Base-by-base conservation (phyloP, 2,329 filamentous ascomycete species). In the Gnomoniopsis sp. region DNA sequence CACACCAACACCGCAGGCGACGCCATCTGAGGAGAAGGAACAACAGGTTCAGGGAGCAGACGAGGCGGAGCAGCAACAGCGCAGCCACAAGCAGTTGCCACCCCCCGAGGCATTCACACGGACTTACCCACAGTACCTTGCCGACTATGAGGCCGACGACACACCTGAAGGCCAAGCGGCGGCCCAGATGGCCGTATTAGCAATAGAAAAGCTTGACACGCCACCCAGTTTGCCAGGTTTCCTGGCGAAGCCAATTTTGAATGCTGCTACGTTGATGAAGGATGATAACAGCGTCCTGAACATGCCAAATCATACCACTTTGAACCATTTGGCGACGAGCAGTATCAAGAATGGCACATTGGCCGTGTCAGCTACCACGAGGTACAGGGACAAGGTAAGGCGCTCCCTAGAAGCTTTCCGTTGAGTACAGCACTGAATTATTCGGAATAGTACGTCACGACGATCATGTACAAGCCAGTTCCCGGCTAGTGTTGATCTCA, bases 301-400 rank as follows among this genome's bases (percentile, higher is more conserved):
- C 65, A 93, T 97, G 83, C 95, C 95, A 15, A 99, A 98, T 68
- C 93, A 99, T 70, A 97, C 95, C 0, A 91, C 98, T 34, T 78
- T 99, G 63, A 99, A 99, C 66, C 95, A 99, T 73, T 79, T 99
- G 66, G 93, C 93, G 51, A 99, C 95, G 3, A 98, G 93, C 74
- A 97, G 93, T 73, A 99, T 99, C 74, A 97, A 96, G 78, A 92
- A 96, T 66, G 93, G 93, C 63, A 90, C 98, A 26, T 80, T 99
- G 64, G 95, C 95, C 36, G 96, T 96, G 6, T 97, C 93, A 69
- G 93, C 91, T 15, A 99, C 95, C 6, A 99, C 95, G n/a, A 84
- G 95, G 72, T 99, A 98, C 74, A 96, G 92, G 77, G 88, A 90
- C 75, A 99, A 99, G 86, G 91, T 91, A 69, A 58, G 79, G 68